Conservation (phyloP, 1,284 basidiomycete genomes). For the Athelia sp. region DNA sequence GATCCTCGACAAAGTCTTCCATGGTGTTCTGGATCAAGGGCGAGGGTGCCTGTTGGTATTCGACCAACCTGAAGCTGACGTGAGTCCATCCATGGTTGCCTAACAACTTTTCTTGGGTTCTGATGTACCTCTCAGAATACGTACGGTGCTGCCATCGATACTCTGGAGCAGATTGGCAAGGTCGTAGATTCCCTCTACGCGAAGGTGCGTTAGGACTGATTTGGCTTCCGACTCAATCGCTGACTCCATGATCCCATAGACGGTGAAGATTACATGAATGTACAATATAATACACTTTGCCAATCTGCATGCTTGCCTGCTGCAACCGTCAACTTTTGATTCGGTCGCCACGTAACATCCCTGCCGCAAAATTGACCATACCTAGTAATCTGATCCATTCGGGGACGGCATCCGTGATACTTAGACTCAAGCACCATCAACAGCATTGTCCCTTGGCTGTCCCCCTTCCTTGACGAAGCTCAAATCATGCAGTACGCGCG, state of each 20-base stretch:
- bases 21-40: slow-evolving; percentile 94
- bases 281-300: background rate
- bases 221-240: background rate
- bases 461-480: no score
- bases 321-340: no score
- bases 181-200: slow-evolving; percentile 91
- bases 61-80: slow-evolving; percentile 81
- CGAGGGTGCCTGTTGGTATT: slow-evolving; percentile 90
- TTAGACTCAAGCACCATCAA: no score
- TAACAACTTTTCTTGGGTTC: background rate
- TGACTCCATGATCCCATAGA: background rate
- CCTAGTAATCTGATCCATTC: no score
- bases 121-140: slow-evolving; percentile 55
- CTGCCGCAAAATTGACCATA: no score
- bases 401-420: no score
- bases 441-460: no score
- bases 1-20: slow-evolving; percentile 95
- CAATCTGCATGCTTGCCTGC: no score
- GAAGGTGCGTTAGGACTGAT: slow-evolving; percentile 58
- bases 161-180: slow-evolving; percentile 85
- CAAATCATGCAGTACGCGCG: no score
- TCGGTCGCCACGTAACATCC: no score
- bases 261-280: background rate
- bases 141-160: slow-evolving; percentile 85
- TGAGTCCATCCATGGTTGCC: slow-evolving; percentile 30